Evolutionary conservation across 192 early-diverging fungal species (phyloP), one percentile per base, ranked within the genome.

Genomic region (Neocallimastix lanati): DNA sequence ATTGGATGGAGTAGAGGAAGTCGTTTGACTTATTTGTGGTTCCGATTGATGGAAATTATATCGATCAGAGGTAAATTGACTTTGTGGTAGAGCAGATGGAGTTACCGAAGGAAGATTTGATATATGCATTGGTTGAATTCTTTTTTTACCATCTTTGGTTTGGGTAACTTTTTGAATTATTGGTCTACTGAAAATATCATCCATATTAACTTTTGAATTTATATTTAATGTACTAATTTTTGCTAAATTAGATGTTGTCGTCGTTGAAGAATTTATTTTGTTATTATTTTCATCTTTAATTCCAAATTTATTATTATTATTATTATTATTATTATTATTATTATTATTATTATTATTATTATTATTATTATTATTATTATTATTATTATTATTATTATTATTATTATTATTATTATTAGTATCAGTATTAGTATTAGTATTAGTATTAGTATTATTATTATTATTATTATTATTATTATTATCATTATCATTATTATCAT

Each of bases 131-230:
- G 93, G 96, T 29, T 91, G 89, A 29, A 98, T 95, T 14, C 96
- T 86, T 78, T 92, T 94, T 84, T 93, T 92, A 13, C 96, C 96
- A 80, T 92, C 88, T 67, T 91, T 91, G 13, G 92, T 93, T 76
- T 89, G 84, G 0, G 93, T 90, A 33, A 93, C 88, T 1, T 67
- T 67, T n/a, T 67, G 50, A 25, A 67, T 67, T n/a, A 67, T 67
- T 2, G 50, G 79, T 84, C 79, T 93, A 92, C 28, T 86, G 83
- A 16, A 37, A 13, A 28, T n/a, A 29, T 78, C 76, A 25, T 76
- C 37, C 14, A 27, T 28, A 28, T 29, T 21, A 35, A 29, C 40
- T 29, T 27, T 14, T 27, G 81, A 28, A 29, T 29, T 50, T 2
- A 18, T 16, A 50, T 50, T 50, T 50, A 50, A 14, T 21, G 78